Base-by-base conservation (phyloP, 208 protist species). In the Trypanosoma scelopori region DNA sequence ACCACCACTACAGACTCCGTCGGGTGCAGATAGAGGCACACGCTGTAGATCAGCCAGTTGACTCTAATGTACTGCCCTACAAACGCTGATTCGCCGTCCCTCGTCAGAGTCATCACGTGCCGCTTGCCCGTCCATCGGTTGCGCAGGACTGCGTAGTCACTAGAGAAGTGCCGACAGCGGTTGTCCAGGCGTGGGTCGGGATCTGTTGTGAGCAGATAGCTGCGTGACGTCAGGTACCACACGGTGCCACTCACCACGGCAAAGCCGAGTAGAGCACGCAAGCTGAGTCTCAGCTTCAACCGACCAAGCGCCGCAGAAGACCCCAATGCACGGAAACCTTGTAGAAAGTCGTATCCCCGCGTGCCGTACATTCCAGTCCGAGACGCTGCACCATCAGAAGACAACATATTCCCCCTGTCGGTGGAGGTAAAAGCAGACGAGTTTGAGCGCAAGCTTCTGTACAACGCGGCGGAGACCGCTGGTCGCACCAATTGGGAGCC, bases 101-200 rank as follows among this genome's bases (percentile, higher is more conserved):
- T 49, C 3, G 28, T 43, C 22, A 87, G 41, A 30, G 76, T 56
- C 0, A 89, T 42, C 22, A 79, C 72, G 15, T 42, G 52, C 22
- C 70, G 58, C 42, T 28, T 56, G 6, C 69, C 66, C 0, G 85
- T 88, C 71, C 77, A 86, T 27, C 62, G 67, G 58, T 91, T 92
- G 39, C 83, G 75, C 3, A 94, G 32, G 0, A 94, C 65, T 11
- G 77, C 81, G 55, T 86, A 83, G 48, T 94, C 85, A 69, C 81
- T 82, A 1, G 89, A 66, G 56, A 81, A 94, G 53, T 78, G 67
- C 32, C 86, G 71, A 23, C 81, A 82, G 27, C 83, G 69, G 3
- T 67, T 75, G 57, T 82, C 72, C 45, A 62, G 64, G 13, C 69
- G 57, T n/a, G 84, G 81, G 2, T 80, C 69, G 11, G 74, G 74